Conservation (phyloP, 106 monocot species). For the Narthecium ossifragum region DNA sequence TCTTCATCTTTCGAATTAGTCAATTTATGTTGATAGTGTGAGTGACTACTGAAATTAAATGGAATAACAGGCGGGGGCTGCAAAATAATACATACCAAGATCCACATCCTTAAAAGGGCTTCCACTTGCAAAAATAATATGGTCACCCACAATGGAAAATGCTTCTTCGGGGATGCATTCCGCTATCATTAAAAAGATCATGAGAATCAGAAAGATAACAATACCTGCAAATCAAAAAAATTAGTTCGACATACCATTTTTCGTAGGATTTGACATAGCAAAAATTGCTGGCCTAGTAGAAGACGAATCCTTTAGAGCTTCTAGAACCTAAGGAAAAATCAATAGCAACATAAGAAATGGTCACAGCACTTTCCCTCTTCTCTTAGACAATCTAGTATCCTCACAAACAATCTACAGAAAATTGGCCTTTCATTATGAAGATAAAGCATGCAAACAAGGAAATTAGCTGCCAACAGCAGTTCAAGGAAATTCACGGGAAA, state of each 20-base stretch:
- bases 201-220: constrained; percentile 2
- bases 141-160: constrained; percentile 82
- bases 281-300: constrained; percentile 92
- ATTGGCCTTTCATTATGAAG: too few species aligned
- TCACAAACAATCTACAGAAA: too few species aligned
- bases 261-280: constrained; percentile 99
- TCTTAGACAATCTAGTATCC: too few species aligned
- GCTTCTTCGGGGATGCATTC: constrained; percentile 96
- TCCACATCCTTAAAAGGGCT: constrained; percentile 87
- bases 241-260: constrained; percentile 57
- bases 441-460: too few species aligned
- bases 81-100: constrained; percentile 59
- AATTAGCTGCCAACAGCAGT: too few species aligned
- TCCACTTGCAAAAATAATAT: constrained; percentile 90
- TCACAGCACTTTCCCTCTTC: too few species aligned
- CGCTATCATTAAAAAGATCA: constrained; percentile 28
- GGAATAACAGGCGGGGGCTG: too few species aligned
- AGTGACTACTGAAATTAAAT: too few species aligned
- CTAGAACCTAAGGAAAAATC: constrained; percentile 67
- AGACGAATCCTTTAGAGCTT: constrained; percentile 87
- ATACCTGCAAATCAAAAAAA: not conserved
- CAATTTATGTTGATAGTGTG: too few species aligned
- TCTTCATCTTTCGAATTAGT: too few species aligned
- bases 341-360: too few species aligned
- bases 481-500: too few species aligned